Conservation (phyloP, 192 early-diverging fungal species). For the Mortierella claussenii region DNA sequence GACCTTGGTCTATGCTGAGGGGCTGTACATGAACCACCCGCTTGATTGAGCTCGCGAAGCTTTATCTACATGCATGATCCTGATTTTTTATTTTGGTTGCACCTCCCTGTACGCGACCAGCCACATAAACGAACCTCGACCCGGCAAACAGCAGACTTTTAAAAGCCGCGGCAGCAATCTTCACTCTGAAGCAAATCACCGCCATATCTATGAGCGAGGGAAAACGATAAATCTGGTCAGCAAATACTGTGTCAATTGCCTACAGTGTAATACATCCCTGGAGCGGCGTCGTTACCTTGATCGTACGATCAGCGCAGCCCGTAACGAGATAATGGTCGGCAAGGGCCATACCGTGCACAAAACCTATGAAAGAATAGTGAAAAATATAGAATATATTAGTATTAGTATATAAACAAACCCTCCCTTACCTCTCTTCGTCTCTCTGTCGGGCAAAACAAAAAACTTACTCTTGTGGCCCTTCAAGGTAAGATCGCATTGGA, state of each 20-base stretch:
- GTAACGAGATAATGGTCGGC: slow-evolving; percentile 56
- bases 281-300: too few species aligned
- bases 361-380: slow-evolving; percentile 26
- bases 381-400: slow-evolving; percentile 1
- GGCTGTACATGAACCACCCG: too few species aligned
- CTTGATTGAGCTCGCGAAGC: too few species aligned
- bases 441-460: background rate
- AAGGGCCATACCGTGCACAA: slow-evolving; percentile 62
- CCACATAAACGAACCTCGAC: too few species aligned
- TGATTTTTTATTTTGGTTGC: too few species aligned
- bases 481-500: slow-evolving; percentile 56
- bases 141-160: background rate
- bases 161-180: too few species aligned
- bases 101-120: too few species aligned
- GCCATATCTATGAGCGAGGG: slow-evolving; percentile 8
- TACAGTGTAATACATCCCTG: too few species aligned
- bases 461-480: slow-evolving; percentile 59
- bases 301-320: slow-evolving; percentile 62
- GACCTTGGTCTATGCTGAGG: too few species aligned
- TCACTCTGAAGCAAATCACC: background rate
- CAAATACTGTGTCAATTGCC: background rate
- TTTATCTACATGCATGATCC: too few species aligned
- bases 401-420: background rate
- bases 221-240: background rate
- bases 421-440: background rate